Evolutionary conservation across 306 rosid species (phyloP).

Genomic region (Quillaja saponaria): DNA sequence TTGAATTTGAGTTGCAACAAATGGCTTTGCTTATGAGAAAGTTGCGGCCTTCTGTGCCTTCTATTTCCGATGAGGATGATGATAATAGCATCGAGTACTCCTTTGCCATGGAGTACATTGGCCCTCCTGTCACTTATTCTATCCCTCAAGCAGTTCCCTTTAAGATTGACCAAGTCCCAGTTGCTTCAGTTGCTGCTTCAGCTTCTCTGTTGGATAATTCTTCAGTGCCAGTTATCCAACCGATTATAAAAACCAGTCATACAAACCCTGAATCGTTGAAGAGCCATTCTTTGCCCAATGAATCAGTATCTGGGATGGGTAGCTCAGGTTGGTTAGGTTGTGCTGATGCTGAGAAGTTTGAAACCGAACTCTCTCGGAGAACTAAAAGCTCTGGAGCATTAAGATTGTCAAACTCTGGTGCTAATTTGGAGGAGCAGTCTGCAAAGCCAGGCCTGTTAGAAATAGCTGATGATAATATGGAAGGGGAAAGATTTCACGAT

Average conservation of each 20-base stretch:
- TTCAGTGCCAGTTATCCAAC: constrained; percentile 59
- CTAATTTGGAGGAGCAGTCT: background rate
- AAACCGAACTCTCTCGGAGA: constrained; percentile 16
- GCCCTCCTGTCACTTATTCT: constrained; percentile 50
- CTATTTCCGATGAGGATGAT: constrained; percentile 26
- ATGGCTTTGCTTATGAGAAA: constrained; percentile 62
- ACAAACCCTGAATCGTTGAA: background rate
- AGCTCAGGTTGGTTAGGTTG: constrained; percentile 9
- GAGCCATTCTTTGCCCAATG: background rate
- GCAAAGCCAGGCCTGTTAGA: constrained; percentile 10
- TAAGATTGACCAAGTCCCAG: constrained; percentile 47
- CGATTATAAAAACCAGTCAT: constrained; percentile 44
- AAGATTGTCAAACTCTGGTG: background rate
- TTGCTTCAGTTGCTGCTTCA: constrained; percentile 56
- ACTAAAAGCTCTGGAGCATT: constrained; percentile 26
- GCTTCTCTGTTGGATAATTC: constrained; percentile 32
- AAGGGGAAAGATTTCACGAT: constrained; percentile 24
- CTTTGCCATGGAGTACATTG: constrained; percentile 63
- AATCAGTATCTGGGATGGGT: constrained; percentile 4
- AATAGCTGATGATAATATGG: constrained; percentile 25
- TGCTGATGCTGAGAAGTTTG: constrained; percentile 12
- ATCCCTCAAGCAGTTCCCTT: constrained; percentile 63
- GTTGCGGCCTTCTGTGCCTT: constrained; percentile 31
- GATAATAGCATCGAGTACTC: constrained; percentile 56
- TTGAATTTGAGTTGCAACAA: background rate